Evolutionary conservation across 371 early-diverging fungal species (phyloP), one percentile per base, ranked within the genome.

Genomic region (Mucor mucedo): DNA sequence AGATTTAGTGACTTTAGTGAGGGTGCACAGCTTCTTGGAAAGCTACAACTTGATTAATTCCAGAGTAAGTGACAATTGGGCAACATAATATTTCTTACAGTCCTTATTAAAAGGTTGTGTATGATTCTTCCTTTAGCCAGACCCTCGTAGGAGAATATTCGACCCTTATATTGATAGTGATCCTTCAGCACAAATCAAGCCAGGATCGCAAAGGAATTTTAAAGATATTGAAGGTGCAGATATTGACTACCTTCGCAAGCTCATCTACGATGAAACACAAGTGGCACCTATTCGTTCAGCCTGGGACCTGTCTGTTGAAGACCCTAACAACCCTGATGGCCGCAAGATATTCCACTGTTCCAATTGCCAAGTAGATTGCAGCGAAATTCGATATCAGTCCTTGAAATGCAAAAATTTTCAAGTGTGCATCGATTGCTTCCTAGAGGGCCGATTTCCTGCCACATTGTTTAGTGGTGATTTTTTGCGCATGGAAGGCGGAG

Each of bases 31-130:
- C 4, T 98, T 99, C 63, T 76, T 98, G 42, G 99, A 99, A 78
- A 93, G 95, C 69, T 95, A 97, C 93, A 95, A 95, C 0, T 75
- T 99, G 38, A 96, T 99, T 65, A 99, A 99, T 80, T 93, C 93
- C 73, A 95, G 95, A 86, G 95, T 94, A 70, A 50, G 47, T 9
- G 30, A 5, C 32, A 21, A 16, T 13, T 10, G 33, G 52, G 6
- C 44, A 42, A 4, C 2, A 21, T 21, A 21, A 21, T 21, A 21
- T 21, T 21, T 21, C 21, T 21, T 21, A 21, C 21, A 21, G 21
- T 21, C 21, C 21, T 21, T 21, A 21, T 21, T 21, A 21, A 21
- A 21, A 21, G 21, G 21, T 21, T 21, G 21, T 21, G 21, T 21
- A 21, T 21, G 21, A 21, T 38, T 30, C 1, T 56, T 14, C 39